Evolutionary conservation across 2,329 filamentous ascomycete species (phyloP), one percentile per base, ranked within the genome.

Genomic region (Neonectria sp.): DNA sequence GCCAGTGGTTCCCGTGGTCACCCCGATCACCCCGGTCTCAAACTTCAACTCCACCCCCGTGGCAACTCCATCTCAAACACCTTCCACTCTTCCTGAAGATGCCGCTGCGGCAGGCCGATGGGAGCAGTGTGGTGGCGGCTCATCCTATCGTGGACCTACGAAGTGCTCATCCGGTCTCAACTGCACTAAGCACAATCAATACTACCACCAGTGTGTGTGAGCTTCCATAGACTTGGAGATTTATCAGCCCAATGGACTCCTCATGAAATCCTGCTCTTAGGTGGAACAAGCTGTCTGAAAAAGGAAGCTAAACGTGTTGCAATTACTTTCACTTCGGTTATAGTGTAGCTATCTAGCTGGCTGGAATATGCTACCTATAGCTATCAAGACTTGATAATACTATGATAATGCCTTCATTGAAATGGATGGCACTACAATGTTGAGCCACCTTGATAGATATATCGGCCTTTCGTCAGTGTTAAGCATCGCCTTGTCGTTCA

Each of bases 191-290:
- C 65, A 68, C 60, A 76, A 73, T 37, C 68, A 76, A 15, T 76
- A 63, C 67, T 77, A 77, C 64, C 68, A 65, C 5, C 73, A 76
- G 68, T 76, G 75, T 52, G 15, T 73, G 12, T 68, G 53, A 21
- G 24, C 24, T 13, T 31, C 25, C 13, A 6, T 17, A 31, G 6
- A 49, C 11, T 13, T 37, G 11, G 13, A 37, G 33, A 15, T 27
- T 3, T 17, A 17, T 17, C 15, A 5, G 27, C 13, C 8, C 24
- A 13, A 27, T 5, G 24, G 46, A 21, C 21, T 21, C 21, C n/a
- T 13, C 12, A 27, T 21, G 13, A 2, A 13, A 8, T 8, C 29
- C 29, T 49, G 24, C 21, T 27, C 25, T 2, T 13, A 17, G 6
- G 8, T 31, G 13, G 15, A 27, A 31, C 17, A n/a, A 11, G 48